Conservation (phyloP, 192 early-diverging fungal genomes). For the Jimgerdemannia flammicorona region DNA sequence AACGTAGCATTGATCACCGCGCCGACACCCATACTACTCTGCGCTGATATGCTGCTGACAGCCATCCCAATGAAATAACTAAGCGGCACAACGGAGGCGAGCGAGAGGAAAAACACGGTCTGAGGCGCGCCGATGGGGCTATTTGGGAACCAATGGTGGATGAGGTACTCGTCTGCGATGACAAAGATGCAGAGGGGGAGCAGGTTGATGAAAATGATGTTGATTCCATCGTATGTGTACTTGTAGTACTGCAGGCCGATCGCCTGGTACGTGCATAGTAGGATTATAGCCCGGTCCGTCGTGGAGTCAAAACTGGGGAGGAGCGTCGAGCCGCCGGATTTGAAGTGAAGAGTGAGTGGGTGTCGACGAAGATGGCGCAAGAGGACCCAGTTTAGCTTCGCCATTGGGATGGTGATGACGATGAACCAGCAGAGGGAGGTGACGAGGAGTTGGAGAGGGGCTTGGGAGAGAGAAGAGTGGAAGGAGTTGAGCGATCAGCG, state of each 20-base stretch:
- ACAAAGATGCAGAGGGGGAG: conserved; percentile 80
- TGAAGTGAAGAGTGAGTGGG: conserved; percentile 73
- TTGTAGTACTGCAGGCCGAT: conserved; percentile 95
- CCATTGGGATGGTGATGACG: conserved; percentile 92
- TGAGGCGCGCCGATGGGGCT: conserved; percentile 53
- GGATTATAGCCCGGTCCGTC: conserved; percentile 46
- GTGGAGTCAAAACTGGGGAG: conserved; percentile 18
- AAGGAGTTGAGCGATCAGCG: not conserved
- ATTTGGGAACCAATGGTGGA: conserved; percentile 51
- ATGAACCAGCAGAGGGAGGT: conserved; percentile 79
- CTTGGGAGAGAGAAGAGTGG: conserved; percentile 40
- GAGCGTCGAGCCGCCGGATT: conserved; percentile 42
- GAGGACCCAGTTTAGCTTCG: conserved; percentile 83
- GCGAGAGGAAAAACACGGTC: conserved; percentile 64
- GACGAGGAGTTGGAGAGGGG: conserved; percentile 75
- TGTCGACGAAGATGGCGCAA: conserved; percentile 72
- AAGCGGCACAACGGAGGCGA: conserved; percentile 84
- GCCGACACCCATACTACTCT: conserved; percentile 88
- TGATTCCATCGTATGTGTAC: conserved; percentile 94
- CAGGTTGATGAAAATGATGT: conserved; percentile 95
- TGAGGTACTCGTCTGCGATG: conserved; percentile 74
- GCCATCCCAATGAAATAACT: conserved; percentile 98
- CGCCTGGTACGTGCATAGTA: conserved; percentile 87
- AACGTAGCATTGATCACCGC: conserved; percentile 98
- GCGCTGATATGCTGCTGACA: conserved; percentile 94